Base-by-base conservation (phyloP, 2,329 filamentous ascomycete species). In the Trichoderma pleuroti region DNA sequence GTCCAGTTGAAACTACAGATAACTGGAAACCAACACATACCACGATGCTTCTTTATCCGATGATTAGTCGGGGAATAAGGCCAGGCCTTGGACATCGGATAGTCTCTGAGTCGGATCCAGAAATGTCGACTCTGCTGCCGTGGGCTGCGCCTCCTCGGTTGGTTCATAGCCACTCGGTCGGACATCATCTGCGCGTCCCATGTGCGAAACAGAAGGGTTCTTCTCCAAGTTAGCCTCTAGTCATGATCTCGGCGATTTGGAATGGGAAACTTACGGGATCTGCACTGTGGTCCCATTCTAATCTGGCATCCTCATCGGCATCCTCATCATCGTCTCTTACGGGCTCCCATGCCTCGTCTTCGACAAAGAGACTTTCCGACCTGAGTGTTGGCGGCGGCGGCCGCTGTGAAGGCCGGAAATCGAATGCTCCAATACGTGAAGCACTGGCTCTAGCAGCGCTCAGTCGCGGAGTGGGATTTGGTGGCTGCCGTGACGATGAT, bases 291-390 rank as follows among this genome's bases (percentile, higher is more conserved):
- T 94, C 91, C 92, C 92, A 95, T 46, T 90, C 90, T 57, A 94
- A 81, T 75, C 90, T 89, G 63, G 90, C 88, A 73, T 89, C 87
- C 68, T 89, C 87, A 34, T 90, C 90, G 8, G 88, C 87, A 14
- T 90, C 86, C 34, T 90, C 88, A 26, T 87, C 89, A 4, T 85
- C 84, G 32, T 87, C 81, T 59, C 78, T 86, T 2, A 91, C 84
- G 2, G 92, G 92, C 73, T 93, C 91, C 92, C 92, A 95, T 57
- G 86, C 84, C 72, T 93, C 91, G 28, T 93, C 91, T 34, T 93
- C 89, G n/a, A 94, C 86, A 75, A 94, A 94, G 6, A 94, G 82
- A 64, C 90, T 90, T 68, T 93, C 89, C 0, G 89, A 86, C 71
- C 89, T 85, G 60, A 88, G 82, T 28, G 87, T 89, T 16, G 88